Percentiles rank a stretch among this genome's conserved stretches.
Evolutionary conservation across 345 rosid species (phyloP).

Genomic region (Luvunga scandens): DNA sequence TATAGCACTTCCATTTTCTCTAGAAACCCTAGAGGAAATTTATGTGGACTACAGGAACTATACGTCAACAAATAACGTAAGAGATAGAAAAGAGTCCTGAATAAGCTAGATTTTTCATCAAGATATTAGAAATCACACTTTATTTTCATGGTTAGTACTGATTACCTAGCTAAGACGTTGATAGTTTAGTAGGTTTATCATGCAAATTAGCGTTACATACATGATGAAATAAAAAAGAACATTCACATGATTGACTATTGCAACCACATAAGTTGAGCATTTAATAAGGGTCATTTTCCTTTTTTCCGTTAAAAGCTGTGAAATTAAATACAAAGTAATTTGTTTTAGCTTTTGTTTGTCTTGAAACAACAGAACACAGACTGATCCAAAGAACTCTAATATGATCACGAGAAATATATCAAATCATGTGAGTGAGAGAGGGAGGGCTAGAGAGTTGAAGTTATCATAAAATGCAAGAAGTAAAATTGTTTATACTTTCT

Average conservation of each 20-base stretch:
- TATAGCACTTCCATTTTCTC: constrained; percentile 4
- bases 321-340: neutral
- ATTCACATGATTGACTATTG: constrained; percentile 22
- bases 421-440: constrained; percentile 17
- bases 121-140: neutral
- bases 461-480: neutral
- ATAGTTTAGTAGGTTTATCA: too few relatives aligned
- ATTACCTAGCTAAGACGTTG: neutral
- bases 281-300: neutral
- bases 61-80: neutral
- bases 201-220: neutral
- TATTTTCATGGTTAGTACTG: too few relatives aligned
- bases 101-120: constrained; percentile 17
- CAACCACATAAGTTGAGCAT: constrained; percentile 17
- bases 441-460: neutral
- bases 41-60: neutral
- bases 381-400: neutral
- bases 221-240: neutral
- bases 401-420: constrained; percentile 22
- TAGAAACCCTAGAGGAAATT: constrained; percentile 1
- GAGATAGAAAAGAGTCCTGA: neutral
- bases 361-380: constrained; percentile 3
- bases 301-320: neutral
- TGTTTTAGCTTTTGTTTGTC: neutral
- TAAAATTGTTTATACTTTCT: neutral